Evolutionary conservation across 2,329 filamentous ascomycete genomes (phyloP).

Genomic region (Fusarium nodosum): DNA sequence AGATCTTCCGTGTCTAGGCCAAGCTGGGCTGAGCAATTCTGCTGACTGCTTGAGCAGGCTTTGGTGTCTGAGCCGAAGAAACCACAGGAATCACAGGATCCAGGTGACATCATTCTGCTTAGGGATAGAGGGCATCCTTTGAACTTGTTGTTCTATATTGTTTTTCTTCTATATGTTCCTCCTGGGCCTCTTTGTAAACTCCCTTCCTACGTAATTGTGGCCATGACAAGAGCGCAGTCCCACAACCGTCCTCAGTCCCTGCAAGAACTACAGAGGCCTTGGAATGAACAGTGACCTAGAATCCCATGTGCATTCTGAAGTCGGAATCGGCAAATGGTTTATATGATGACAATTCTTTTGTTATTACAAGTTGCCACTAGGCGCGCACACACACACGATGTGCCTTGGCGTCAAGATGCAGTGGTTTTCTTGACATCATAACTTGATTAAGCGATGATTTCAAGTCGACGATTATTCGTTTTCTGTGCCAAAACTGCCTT

Average conservation of each 20-base stretch:
- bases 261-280: not conserved
- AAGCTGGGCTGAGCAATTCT: not conserved
- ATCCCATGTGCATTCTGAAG: not conserved
- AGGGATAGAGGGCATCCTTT: not conserved
- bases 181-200: not conserved
- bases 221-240: not conserved
- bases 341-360: not conserved
- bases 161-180: not conserved
- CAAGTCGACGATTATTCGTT: not conserved
- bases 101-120: not conserved
- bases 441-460: not conserved
- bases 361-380: not conserved
- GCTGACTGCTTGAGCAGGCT: not conserved
- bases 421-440: not conserved
- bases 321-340: too few relatives aligned
- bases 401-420: not conserved
- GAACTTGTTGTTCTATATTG: not conserved
- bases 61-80: constrained; percentile 4
- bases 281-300: not conserved
- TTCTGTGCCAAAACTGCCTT: too few relatives aligned
- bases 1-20: not conserved
- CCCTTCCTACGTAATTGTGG: not conserved
- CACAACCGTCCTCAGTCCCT: not conserved
- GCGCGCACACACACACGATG: not conserved
- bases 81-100: not conserved